Evolutionary conservation across 352 stramenopile species (phyloP), one percentile per base, ranked within the genome.

Genomic region (Phytophthora agathidicida): DNA sequence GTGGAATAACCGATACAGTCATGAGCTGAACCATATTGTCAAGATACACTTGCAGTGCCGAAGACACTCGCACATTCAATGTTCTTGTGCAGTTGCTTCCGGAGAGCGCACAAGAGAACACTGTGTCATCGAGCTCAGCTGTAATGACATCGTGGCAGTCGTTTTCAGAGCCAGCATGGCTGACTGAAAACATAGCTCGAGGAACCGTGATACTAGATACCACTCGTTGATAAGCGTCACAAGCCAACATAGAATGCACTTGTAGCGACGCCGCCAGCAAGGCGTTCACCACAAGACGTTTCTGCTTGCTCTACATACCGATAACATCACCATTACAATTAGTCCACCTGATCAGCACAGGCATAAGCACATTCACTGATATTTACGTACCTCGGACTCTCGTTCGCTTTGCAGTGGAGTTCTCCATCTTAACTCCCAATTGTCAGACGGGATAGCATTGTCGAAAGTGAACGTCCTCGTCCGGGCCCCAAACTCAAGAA

Each of bases 401-500:
- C 77, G 66, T 50, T 89, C 80, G 43, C 75, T 75, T 17, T 75
- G 72, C 11, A 93, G 51, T 7, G 84, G 86, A 16, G 54, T 77
- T 55, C 82, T 75, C 86, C 86, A 94, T 39, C 83, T 68, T 32
- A 94, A 24, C 49, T 94, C 83, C 86, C 86, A 94, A 16, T 86
- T 90, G 23, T 91, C 80, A 5, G 84, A 89, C 16, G 76, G 47
- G 17, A 67, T 19, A 3, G 58, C 30, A 3, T 69, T 46, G 9
- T 69, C 38, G 31, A 89, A 63, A 10, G 31, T 41, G 7, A 86
- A 66, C 7, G 52, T 49, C 44, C 83, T 71, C 6, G 57, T 28
- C 27, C 55, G 63, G 26, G 62, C 67, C 17, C 66, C 59, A 35
- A 87, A 64, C 8, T 85, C 74, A 1, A 81, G 47, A 4, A 87